Evolutionary conservation across 2,329 filamentous ascomycete genomes (phyloP).

Genomic region (Mycocentrospora acerina): DNA sequence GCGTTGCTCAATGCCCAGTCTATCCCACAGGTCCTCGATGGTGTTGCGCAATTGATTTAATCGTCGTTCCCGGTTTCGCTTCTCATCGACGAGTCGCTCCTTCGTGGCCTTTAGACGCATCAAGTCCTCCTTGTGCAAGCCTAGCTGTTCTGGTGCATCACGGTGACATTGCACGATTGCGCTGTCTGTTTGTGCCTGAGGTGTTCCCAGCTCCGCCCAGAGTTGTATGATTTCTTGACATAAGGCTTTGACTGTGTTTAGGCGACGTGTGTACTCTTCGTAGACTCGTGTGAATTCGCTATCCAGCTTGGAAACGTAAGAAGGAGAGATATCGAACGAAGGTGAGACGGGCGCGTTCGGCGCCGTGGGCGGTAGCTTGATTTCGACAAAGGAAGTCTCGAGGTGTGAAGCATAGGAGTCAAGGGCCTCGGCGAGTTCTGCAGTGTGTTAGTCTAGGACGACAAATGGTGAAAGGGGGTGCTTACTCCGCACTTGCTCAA

Average conservation of each 20-base stretch:
- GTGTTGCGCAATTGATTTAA: conserved; percentile 73
- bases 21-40: conserved; percentile 88
- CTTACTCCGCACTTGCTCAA: conserved; percentile 92
- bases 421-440: conserved; percentile 89
- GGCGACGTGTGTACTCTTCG: conserved; percentile 88
- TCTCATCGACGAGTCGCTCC: conserved; percentile 85
- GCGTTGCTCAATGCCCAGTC: conserved; percentile 76
- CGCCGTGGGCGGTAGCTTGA: conserved; percentile 80
- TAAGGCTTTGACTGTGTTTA: conserved; percentile 71
- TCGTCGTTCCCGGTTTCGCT: conserved; percentile 76
- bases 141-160: conserved; percentile 89
- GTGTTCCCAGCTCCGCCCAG: conserved; percentile 93
- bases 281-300: conserved; percentile 92
- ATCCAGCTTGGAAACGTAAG: conserved; percentile 85
- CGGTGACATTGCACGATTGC: conserved; percentile 86
- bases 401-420: conserved; percentile 97
- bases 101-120: conserved; percentile 69
- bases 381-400: conserved; percentile 81
- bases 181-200: conserved; percentile 87
- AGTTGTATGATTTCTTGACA: conserved; percentile 87
- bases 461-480: conserved; percentile 5
- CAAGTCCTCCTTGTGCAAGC: conserved; percentile 85
- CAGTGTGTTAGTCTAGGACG: conserved; percentile 13
- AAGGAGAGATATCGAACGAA: conserved; percentile 86
- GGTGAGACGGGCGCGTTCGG: conserved; percentile 75